Conservation (phyloP, 257 asterid species). For the Fraxinus pennsylvanica region DNA sequence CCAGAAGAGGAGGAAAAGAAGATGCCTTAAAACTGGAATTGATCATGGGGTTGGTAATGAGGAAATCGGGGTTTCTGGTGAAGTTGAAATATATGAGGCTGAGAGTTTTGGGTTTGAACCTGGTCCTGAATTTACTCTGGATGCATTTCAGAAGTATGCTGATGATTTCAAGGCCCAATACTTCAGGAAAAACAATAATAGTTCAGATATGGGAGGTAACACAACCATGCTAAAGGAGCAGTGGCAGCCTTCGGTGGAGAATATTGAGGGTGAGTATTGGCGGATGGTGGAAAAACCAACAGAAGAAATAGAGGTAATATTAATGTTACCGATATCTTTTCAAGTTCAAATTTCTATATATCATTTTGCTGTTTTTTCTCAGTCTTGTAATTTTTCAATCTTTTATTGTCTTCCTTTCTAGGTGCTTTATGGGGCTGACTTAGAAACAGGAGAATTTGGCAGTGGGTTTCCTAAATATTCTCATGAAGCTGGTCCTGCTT, state of each 20-base stretch:
- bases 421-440: slow-evolving; percentile 91
- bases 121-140: slow-evolving; percentile 86
- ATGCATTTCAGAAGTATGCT: slow-evolving; percentile 78
- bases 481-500: slow-evolving; percentile 49
- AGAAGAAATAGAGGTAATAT: slow-evolving; percentile 80
- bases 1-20: slow-evolving; percentile 70
- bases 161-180: slow-evolving; percentile 81
- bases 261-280: slow-evolving; percentile 95
- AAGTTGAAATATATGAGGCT: slow-evolving; percentile 51
- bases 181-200: slow-evolving; percentile 45
- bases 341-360: background rate
- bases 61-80: slow-evolving; percentile 47
- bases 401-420: slow-evolving; percentile 6
- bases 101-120: slow-evolving; percentile 93
- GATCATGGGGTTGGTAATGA: slow-evolving; percentile 54
- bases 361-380: slow-evolving; percentile 14
- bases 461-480: slow-evolving; percentile 77
- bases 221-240: slow-evolving; percentile 39
- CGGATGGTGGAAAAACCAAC: slow-evolving; percentile 93
- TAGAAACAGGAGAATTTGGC: slow-evolving; percentile 83
- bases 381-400: slow-evolving; percentile 1
- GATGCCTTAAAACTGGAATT: slow-evolving; percentile 54
- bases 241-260: slow-evolving; percentile 71
- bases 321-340: slow-evolving; percentile 1
- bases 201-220: slow-evolving; percentile 36